Evolutionary conservation across 228 moss, liverwort and hornwort species (phyloP).

Genomic region (Sphagnum magellanicum): DNA sequence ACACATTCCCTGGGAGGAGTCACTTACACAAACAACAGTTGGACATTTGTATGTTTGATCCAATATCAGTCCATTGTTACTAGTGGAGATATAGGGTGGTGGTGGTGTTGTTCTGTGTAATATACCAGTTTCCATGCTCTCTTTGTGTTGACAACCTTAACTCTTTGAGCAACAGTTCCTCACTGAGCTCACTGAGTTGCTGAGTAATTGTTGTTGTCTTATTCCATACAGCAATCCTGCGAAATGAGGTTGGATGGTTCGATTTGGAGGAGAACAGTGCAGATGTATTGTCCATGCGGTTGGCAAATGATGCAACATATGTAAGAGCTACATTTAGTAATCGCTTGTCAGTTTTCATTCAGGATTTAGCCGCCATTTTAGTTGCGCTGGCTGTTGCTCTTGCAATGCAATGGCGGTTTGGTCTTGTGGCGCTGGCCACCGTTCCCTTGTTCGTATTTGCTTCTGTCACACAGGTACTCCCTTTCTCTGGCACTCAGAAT

Average conservation of each 20-base stretch:
- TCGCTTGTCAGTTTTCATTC: slow-evolving; percentile 87
- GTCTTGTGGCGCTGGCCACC: slow-evolving; percentile 76
- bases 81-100: too few species aligned
- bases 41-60: too few species aligned
- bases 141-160: too few species aligned
- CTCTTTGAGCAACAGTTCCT: too few species aligned
- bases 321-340: slow-evolving; percentile 97
- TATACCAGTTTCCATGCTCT: too few species aligned
- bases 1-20: too few species aligned
- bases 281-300: slow-evolving; percentile 78
- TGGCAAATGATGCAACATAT: slow-evolving; percentile 91
- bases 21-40: too few species aligned
- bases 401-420: slow-evolving; percentile 83
- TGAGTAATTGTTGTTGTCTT: not conserved
- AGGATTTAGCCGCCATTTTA: slow-evolving; percentile 76
- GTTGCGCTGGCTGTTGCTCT: slow-evolving; percentile 72
- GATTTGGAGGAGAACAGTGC: slow-evolving; percentile 95
- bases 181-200: too few species aligned
- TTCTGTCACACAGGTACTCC: slow-evolving; percentile 76
- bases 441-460: slow-evolving; percentile 80
- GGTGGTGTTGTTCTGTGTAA: too few species aligned
- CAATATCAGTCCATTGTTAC: too few species aligned
- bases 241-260: slow-evolving; percentile 97
- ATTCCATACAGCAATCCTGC: slow-evolving; percentile 60
- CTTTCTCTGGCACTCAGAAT: not conserved